Percentiles rank a stretch among this genome's conserved stretches.
Evolutionary conservation across 1,284 basidiomycete species (phyloP).

Genomic region (Ceratorhiza oryzae-sativae): DNA sequence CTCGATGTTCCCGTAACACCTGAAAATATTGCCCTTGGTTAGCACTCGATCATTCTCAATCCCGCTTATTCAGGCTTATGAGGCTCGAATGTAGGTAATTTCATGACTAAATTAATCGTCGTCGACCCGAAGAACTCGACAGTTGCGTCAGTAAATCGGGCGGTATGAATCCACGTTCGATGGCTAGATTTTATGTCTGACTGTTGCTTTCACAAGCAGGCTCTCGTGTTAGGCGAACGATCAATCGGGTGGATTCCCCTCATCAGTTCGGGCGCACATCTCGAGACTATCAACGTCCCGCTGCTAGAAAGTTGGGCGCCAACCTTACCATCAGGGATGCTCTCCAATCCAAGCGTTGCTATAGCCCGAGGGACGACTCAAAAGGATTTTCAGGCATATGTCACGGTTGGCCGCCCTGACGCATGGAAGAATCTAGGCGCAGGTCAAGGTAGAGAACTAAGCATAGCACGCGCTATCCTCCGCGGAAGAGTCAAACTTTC

Average conservation of each 20-base stretch:
- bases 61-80: neutral
- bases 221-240: constrained; percentile 12
- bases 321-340: constrained; percentile 3
- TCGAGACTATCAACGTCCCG: constrained; percentile 18
- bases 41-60: neutral
- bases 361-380: constrained; percentile 32
- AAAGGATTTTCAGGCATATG: constrained; percentile 23
- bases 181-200: neutral
- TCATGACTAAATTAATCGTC: constrained; percentile 26
- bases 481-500: constrained; percentile 29
- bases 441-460: constrained; percentile 26
- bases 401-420: constrained; percentile 24
- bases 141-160: constrained; percentile 25
- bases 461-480: constrained; percentile 17
- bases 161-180: neutral
- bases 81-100: constrained; percentile 13
- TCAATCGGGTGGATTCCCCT: constrained; percentile 5
- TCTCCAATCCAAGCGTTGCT: neutral
- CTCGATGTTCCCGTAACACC: constrained; percentile 17
- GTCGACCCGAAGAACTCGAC: constrained; percentile 28
- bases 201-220: constrained; percentile 11
- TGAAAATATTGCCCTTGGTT: constrained; percentile 32
- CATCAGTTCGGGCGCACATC: neutral
- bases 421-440: constrained; percentile 21
- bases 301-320: constrained; percentile 23